Evolutionary conservation across 2,329 filamentous ascomycete species (phyloP), one percentile per base, ranked within the genome.

Genomic region (Lasiodiplodia gonubiensis): DNA sequence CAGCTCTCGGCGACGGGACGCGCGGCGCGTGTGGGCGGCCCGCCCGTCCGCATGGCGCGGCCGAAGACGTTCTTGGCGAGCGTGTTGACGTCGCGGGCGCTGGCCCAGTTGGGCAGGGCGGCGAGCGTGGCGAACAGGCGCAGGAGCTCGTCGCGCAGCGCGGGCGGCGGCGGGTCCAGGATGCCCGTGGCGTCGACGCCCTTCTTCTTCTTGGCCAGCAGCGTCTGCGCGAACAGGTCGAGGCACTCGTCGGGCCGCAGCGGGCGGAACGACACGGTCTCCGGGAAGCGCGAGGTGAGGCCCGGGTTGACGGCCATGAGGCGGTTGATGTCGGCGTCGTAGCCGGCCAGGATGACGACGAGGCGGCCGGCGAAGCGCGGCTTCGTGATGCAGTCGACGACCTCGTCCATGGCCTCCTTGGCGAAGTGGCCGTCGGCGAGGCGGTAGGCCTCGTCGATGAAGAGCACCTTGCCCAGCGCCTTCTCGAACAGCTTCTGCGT

Each of bases 391-490:
- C 76, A 80, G 69, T 85, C 84, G 0, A 86, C 84, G 2, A 86
- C 70, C 71, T 86, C 83, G 49, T 85, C 81, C 73, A 85, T 81
- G 0, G 84, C 84, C 71, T 86, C 84, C 53, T 85, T 84, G 0
- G 86, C 88, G 70, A 87, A 92, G 0, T 73, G 72, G 0, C 86
- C 86, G 0, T 86, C 84, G 0, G 79, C 82, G 0, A 92, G 83
- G 0, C 89, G 84, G 70, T 92, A 92, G 0, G 90, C 90, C 73
- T 92, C 90, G 67, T 93, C 90, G 8, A 93, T 85, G 69, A 93
- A 89, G 0, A 93, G 81, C 0, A 93, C 87, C 25, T 85, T 86
- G 0, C 91, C 90, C 0, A 92, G 81, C 0, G 86, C 86, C 46
- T 82, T 85, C 64, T 92, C 88, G 0, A 93, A 77, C 0, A 86